Conservation (phyloP, 352 stramenopile species). For the Globisporangium takayamanum region DNA sequence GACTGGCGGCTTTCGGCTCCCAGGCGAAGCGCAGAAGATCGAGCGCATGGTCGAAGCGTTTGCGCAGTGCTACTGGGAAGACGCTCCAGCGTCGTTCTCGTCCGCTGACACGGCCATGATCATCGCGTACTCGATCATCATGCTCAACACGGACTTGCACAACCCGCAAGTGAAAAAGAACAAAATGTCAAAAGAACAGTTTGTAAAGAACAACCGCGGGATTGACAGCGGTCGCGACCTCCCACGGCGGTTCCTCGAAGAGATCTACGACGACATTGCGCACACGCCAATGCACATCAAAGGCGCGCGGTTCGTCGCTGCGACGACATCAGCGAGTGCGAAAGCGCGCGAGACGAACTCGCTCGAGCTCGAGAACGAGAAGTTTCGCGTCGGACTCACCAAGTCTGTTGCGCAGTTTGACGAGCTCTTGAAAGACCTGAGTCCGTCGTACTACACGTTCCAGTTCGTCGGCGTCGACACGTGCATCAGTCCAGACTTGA, state of each 20-base stretch:
- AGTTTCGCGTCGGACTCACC: slow-evolving; percentile 57
- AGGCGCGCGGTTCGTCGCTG: slow-evolving; percentile 45
- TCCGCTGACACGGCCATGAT: slow-evolving; percentile 86
- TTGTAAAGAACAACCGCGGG: slow-evolving; percentile 95
- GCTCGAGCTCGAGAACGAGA: slow-evolving; percentile 66
- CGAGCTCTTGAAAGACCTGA: slow-evolving; percentile 82
- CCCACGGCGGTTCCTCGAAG: slow-evolving; percentile 86
- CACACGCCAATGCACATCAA: slow-evolving; percentile 91
- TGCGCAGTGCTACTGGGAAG: slow-evolving; percentile 96
- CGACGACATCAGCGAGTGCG: slow-evolving; percentile 7
- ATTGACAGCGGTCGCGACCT: slow-evolving; percentile 91
- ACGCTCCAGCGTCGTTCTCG: slow-evolving; percentile 76
- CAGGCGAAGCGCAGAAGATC: slow-evolving; percentile 98
- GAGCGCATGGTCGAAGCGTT: slow-evolving; percentile 97
- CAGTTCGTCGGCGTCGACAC: slow-evolving; percentile 89
- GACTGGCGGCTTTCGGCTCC: slow-evolving; percentile 95
- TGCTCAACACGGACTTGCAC: slow-evolving; percentile 89
- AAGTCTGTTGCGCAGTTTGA: slow-evolving; percentile 78
- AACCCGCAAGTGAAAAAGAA: slow-evolving; percentile 92
- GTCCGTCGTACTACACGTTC: slow-evolving; percentile 79
- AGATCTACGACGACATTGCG: slow-evolving; percentile 96
- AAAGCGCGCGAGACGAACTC: slow-evolving; percentile 38
- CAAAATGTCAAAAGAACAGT: slow-evolving; percentile 96
- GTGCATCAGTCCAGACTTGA: slow-evolving; percentile 85
- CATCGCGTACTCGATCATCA: slow-evolving; percentile 89